Evolutionary conservation across 139 green algal species (phyloP).

Genomic region (Auxenochlorella protothecoides): DNA sequence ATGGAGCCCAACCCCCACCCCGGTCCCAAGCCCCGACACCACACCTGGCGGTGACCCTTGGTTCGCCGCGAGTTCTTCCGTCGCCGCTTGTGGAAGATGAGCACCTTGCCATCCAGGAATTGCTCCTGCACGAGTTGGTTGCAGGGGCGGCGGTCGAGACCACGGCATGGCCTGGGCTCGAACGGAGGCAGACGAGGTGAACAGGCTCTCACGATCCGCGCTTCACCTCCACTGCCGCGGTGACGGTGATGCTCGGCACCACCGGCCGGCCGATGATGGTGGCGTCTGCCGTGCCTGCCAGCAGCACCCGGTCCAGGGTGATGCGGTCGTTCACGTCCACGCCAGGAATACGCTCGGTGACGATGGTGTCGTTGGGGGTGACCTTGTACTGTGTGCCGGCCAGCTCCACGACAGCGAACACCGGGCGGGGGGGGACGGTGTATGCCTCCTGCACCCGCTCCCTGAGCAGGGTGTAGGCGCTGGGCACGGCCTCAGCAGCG

Average conservation of each 20-base stretch:
- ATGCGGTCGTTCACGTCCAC: slow-evolving; percentile 51
- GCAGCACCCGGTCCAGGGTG: slow-evolving; percentile 37
- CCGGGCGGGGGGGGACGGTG: slow-evolving; percentile 8
- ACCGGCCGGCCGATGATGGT: slow-evolving; percentile 56
- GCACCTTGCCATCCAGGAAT: slow-evolving; percentile 65
- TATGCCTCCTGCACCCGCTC: slow-evolving; percentile 8
- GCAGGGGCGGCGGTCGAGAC: background rate
- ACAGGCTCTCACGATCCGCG: too few relatives aligned
- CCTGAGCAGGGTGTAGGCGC: slow-evolving; percentile 4
- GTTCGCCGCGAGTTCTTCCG: slow-evolving; percentile 64
- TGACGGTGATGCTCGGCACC: slow-evolving; percentile 31
- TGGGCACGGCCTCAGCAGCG: background rate
- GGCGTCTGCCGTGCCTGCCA: slow-evolving; percentile 35
- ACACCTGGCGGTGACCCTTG: slow-evolving; percentile 55
- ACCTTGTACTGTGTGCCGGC: slow-evolving; percentile 56
- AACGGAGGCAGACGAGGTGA: background rate
- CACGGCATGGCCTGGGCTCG: background rate
- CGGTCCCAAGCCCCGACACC: too few relatives aligned
- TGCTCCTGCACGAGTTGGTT: slow-evolving; percentile 39
- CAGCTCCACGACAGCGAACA: slow-evolving; percentile 60
- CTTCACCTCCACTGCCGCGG: slow-evolving; percentile 38
- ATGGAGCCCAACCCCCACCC: too few relatives aligned
- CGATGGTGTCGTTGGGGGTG: slow-evolving; percentile 52
- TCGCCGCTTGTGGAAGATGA: slow-evolving; percentile 79
- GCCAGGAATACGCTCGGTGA: slow-evolving; percentile 44